phyloP scores from a whole-genome alignment of 192 early-diverging fungal genomes.

The Glomus cerebriforme region DNA sequence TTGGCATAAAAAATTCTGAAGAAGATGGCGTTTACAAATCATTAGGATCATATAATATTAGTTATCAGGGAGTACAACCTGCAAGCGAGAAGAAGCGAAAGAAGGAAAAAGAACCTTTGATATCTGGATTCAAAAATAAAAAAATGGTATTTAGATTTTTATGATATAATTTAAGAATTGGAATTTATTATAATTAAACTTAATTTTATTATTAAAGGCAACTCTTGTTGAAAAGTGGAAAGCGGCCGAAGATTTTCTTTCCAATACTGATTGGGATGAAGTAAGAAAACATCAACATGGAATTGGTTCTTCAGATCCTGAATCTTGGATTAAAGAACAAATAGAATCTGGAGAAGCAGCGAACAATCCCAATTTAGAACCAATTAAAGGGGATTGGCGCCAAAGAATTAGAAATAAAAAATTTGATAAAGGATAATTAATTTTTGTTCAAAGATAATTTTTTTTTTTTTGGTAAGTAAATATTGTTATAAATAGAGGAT shows the following conservation, averaged over 20 bases:
- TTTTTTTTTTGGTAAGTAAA: background rate
- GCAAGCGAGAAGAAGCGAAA: background rate
- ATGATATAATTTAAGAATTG: background rate
- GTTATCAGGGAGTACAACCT: background rate
- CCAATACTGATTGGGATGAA: slow-evolving; percentile 18
- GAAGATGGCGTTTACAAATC: background rate
- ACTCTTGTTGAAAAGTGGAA: slow-evolving; percentile 23
- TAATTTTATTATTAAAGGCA: background rate
- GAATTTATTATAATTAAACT: background rate
- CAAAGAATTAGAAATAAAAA: slow-evolving; percentile 20
- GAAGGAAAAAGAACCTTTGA: slow-evolving; percentile 12
- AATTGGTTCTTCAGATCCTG: background rate
- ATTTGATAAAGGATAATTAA: background rate
- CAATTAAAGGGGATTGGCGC: slow-evolving; percentile 19
- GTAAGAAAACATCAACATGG: background rate
- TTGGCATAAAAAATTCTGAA: background rate
- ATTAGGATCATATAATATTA: background rate
- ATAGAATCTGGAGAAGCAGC: slow-evolving; percentile 18
- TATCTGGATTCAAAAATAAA: slow-evolving; percentile 17
- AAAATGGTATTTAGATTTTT: slow-evolving; percentile 2
- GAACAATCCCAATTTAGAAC: slow-evolving; percentile 23
- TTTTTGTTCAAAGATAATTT: background rate
- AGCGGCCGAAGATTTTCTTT: slow-evolving; percentile 17
- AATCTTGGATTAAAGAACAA: slow-evolving; percentile 23
- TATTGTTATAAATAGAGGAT: background rate